Evolutionary conservation across 208 protist genomes (phyloP), one percentile per base, ranked within the genome.

Genomic region (Trypanosoma scelopori): DNA sequence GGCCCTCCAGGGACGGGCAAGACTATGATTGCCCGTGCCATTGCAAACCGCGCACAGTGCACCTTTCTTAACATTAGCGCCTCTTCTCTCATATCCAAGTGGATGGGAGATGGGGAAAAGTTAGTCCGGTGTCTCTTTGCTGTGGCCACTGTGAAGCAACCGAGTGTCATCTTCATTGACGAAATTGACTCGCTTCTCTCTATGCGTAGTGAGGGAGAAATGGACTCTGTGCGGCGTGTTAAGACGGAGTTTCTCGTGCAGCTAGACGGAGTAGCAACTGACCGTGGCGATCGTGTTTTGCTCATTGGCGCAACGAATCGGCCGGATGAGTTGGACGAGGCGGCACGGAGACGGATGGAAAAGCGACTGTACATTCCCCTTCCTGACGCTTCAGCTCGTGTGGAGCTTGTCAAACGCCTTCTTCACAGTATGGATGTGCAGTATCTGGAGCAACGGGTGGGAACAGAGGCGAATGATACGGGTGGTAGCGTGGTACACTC

Each of bases 161-260:
- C 93, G 15, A 79, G 79, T 41, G 89, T 97, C 35, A 88, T 98
- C 32, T 98, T 98, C 65, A 93, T 98, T 50, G 95, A 98, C 59
- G 95, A 98, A 70, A 87, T 98, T 43, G 98, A 99, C 73, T 89
- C 84, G 0, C 71, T 98, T 9, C 84, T 97, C 25, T 89, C 89
- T 6, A 71, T 71, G 72, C 82, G 95, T 30, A 79, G 79, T 3
- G 89, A 94, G 42, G 85, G 83, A 0, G 91, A 94, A 73, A 83
- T 83, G 67, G 91, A 96, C 56, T 74, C 79, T 0, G 82, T 97
- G 6, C 76, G 98, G 30, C 81, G 98, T 39, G 90, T 99, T n/a
- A 99, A 99, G 80, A 99, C 98, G 25, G 98, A 99, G 79, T 99
- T 99, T 59, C 79, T 99, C 1, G 97, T 99, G 30, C 98, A 99